Evolutionary conservation across 129 eudicot genomes (phyloP), one percentile per base, ranked within the genome.

Genomic region (Ambrosia trifida): DNA sequence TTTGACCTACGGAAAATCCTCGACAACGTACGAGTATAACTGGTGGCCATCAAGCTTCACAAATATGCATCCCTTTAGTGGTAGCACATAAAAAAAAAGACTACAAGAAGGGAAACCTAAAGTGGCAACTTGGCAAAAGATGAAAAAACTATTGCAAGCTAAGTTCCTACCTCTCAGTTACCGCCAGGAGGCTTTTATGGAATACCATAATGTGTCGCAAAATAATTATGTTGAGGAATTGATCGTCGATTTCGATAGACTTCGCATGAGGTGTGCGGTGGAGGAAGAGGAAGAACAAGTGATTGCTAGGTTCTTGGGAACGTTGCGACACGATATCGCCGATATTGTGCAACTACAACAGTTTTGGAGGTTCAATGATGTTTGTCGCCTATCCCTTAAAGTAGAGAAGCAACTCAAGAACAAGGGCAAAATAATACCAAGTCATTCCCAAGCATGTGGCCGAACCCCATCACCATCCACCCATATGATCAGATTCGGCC

Each of bases 261-360:
- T 57, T 0, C 24, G 64, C 3, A 57, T 57, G 64, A 18, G 31
- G 0, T 57, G 36, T 57, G 64, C 62, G 7, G 46, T 5, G 4
- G 64, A 8, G 2, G 64, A 57, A 11, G 64, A 57, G 2, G 64
- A 57, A 4, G 64, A 57, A 47, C 81, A 77, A 40, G 40, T 35
- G 1, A 35, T 35, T 2, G 40, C 40, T 35, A 1, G 40, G 2
- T 35, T 35, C 3, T 35, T 69, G 12, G 76, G 60, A 7, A 71
- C 76, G 2, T 14, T 77, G 2, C 24, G 31, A 10, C 4, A 3
- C 16, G 65, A 70, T 4, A 77, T 77, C 24, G 30, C 7, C 0
- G 51, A 77, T 61, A 56, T 70, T 5, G 81, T 77, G 24, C 53
- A 69, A 10, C 40, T 76, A 36, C 81, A 76, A 24, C 80, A 50